These are phyloP conservation scores for Magnolia changhungtana DNA, from an alignment of 164 flowering plant genomes.

Conservation along the genomic window DNA sequence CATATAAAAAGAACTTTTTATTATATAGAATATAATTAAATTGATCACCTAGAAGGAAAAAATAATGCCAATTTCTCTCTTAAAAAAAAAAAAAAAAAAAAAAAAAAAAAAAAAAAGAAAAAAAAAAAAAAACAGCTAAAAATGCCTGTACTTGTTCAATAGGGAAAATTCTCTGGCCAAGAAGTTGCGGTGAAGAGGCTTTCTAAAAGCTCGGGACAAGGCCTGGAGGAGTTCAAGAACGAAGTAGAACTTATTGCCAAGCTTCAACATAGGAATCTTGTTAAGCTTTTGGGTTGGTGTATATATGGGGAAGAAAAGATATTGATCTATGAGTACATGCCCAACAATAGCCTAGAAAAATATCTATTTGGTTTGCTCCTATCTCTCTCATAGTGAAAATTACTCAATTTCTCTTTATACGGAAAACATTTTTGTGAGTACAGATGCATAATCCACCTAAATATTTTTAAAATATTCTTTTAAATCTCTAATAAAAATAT, in stretches of 20 bases:
- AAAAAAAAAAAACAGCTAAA: no score
- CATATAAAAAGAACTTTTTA: no score
- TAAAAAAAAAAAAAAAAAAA: no score
- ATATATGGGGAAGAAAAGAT: conserved; percentile 32
- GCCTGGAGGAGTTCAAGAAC: conserved; percentile 38
- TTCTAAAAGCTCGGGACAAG: conserved; percentile 32
- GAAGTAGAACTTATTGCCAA: conserved; percentile 38
- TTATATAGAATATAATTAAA: no score
- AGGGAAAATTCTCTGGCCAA: conserved; percentile 13
- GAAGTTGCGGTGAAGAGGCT: conserved; percentile 48
- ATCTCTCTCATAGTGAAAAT: not conserved
- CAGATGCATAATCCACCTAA: not conserved
- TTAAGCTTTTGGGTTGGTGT: conserved; percentile 44
- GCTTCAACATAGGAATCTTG: conserved; percentile 58
- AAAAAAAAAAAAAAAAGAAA: no score
- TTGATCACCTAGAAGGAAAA: no score
- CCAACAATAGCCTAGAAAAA: conserved; percentile 33
- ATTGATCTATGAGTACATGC: conserved; percentile 39
- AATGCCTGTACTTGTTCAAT: no score
- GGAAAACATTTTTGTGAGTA: no score
- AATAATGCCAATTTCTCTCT: no score
- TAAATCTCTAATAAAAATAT: no score
- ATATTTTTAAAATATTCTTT: not conserved
- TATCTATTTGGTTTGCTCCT: conserved; percentile 25
- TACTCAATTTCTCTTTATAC: no score